Conservation (phyloP, 148 eudicot species). For the Camellia japonica region DNA sequence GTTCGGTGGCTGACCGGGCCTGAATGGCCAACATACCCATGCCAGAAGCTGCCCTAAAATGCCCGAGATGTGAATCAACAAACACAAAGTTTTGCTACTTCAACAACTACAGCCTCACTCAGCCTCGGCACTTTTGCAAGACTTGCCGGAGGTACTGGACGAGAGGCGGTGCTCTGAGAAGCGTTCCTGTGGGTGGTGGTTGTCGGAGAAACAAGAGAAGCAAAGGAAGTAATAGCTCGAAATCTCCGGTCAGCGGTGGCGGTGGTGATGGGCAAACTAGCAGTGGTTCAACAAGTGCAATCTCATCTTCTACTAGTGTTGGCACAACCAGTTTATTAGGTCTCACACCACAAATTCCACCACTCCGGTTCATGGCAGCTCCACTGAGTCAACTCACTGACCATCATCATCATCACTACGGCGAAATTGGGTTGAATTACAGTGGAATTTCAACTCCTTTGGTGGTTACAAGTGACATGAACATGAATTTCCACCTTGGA, state of each 20-base stretch:
- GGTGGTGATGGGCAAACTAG: conserved; percentile 23
- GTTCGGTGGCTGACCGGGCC: conserved; percentile 68
- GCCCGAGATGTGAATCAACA: conserved; percentile 65
- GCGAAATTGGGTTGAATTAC: conserved; percentile 38
- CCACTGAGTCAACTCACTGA: too few species aligned
- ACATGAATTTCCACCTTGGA: conserved; percentile 31
- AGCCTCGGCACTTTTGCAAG: conserved; percentile 76
- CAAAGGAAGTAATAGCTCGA: conserved; percentile 38
- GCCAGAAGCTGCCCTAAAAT: conserved; percentile 57
- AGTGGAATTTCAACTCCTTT: conserved; percentile 29
- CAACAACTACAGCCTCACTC: conserved; percentile 69
- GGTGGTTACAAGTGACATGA: conserved; percentile 25
- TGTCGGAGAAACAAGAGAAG: conserved; percentile 61
- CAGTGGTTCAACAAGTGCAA: conserved; percentile 27
- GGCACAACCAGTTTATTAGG: conserved; percentile 20
- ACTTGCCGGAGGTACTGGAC: conserved; percentile 71
- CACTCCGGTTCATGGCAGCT: conserved; percentile 23
- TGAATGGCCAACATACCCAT: conserved; percentile 65
- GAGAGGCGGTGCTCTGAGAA: conserved; percentile 59
- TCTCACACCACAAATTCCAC: too few species aligned
- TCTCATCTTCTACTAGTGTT: conserved; percentile 15
- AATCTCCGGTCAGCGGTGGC: conserved; percentile 37
- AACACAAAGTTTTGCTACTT: conserved; percentile 73
- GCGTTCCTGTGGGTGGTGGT: too few species aligned
- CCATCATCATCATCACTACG: not conserved